Evolutionary conservation across 371 early-diverging fungal species (phyloP).

Genomic region (Mucor plumbeus): DNA sequence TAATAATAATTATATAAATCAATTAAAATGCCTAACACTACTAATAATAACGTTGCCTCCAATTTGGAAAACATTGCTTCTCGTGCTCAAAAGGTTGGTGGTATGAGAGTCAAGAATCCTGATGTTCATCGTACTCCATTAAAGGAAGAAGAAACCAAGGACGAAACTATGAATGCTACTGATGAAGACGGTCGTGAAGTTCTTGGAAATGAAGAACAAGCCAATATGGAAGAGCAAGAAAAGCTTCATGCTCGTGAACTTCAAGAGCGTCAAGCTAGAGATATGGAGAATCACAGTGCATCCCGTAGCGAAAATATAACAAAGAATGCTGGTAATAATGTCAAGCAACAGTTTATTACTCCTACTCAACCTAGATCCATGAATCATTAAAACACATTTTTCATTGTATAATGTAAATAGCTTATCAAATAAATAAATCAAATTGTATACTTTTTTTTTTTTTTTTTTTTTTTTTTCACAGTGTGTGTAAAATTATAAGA

Average conservation of each 20-base stretch:
- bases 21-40: constrained; percentile 14
- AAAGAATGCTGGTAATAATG: constrained; percentile 30
- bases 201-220: not conserved
- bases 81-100: constrained; percentile 31
- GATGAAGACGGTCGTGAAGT: constrained; percentile 16
- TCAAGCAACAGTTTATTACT: constrained; percentile 17
- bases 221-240: constrained; percentile 23
- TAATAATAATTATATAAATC: constrained; percentile 2
- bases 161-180: constrained; percentile 1
- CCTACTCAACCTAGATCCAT: constrained; percentile 32
- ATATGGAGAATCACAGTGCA: constrained; percentile 27
- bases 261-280: constrained; percentile 31
- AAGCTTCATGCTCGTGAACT: constrained; percentile 20
- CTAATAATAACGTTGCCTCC: not conserved
- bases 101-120: constrained; percentile 31
- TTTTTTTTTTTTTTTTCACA: no score
- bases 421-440: constrained; percentile 4
- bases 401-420: constrained; percentile 14
- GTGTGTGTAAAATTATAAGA: not conserved
- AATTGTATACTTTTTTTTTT: not conserved
- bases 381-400: constrained; percentile 27
- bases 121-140: constrained; percentile 25
- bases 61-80: not conserved
- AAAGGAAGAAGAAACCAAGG: constrained; percentile 14
- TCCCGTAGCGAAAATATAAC: constrained; percentile 16